Base-by-base conservation (phyloP, 305 asterid species). In the Fraxinus platypoda region DNA sequence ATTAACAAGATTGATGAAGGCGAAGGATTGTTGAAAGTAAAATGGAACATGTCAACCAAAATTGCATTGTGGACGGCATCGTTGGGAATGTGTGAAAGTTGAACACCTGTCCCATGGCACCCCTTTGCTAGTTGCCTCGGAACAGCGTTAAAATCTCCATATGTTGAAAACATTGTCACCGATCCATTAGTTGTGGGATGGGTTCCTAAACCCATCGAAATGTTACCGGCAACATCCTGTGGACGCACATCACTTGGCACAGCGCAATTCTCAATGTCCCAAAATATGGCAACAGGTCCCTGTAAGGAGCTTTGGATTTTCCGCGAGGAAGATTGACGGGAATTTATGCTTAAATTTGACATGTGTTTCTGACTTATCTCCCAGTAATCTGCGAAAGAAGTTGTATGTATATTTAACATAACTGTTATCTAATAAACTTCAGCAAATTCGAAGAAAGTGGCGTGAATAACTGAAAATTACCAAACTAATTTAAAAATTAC, bases 201-300 rank as follows among this genome's bases (percentile, higher is more conserved):
- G 49, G 89, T 88, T 35, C 94, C 87, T 78, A 96, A 81, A 9
- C 98, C 93, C 95, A 87, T 89, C 75, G 97, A 85, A 46, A 96
- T 93, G 79, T 94, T 94, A 30, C 94, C 95, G 9, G 93, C 97
- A 17, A 94, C 97, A 66, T 96, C 98, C 79, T 96, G 98, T 0
- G 98, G 90, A 31, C 94, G 90, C 25, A 94, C 92, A 64, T 88
- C 98, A 84, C 92, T 89, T 11, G 99, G 98, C 72, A 96, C 93
- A 0, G 94, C 97, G 74, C 99, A 96, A 88, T 96, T 95, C 85
- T 95, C 98, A 1, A 95, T 95, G 91, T 95, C 99, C 99, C 99
- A 95, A 72, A 94, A 94, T 74, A 95, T 90, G 3, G 92, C 94
- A 75, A 95, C 93, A 0, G 91, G 92, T 73, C 96, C 97, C 9